Evolutionary conservation across 2,329 filamentous ascomycete genomes (phyloP), one percentile per base, ranked within the genome.

Genomic region (Botrytis deweyae): DNA sequence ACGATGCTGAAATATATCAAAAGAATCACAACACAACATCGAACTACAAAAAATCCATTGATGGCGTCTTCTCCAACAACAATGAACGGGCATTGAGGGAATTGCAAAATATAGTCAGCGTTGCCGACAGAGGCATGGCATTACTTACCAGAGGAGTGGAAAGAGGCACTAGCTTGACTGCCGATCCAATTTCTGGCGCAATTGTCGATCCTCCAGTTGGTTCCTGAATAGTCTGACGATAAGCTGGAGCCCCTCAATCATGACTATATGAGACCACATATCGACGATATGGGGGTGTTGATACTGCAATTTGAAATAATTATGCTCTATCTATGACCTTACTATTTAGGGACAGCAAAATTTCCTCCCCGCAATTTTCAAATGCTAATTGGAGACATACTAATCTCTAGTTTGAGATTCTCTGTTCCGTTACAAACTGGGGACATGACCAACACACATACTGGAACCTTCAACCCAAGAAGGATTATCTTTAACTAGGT

Each of bases 21-120:
- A 65, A 67, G 25, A 70, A 65, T 40, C 75, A 78, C n/a, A 81
- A 82, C 58, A 78, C 77, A 9, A 80, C 80, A 2, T 81, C 80
- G 2, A 74, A 77, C 18, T 81, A 76, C 70, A 81, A 81, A 66
- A 73, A 75, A 3, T 79, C 75, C 58, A 79, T 82, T 18, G 81
- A 82, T 68, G 80, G 80, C 0, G 70, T 75, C 49, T 82, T 82
- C 71, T 74, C 75, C 55, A 81, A 81, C n/a, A 78, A 81, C 25
- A 81, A 80, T 55, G 78, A 81, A 63, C 75, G 76, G 55, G 79
- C 80, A 5, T 66, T 80, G 42, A 75, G 77, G 46, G 77, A 80
- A 64, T 72, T 81, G 22, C 78, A 81, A 73, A 78, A 78, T 46
- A 78, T 81, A 20, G 79, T 82, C 42, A 77, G 71, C 4, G 76